These are phyloP conservation scores for Wickerhamomyces strasburgensis DNA, from an alignment of 805 yeast species.

Conservation along the genomic window DNA sequence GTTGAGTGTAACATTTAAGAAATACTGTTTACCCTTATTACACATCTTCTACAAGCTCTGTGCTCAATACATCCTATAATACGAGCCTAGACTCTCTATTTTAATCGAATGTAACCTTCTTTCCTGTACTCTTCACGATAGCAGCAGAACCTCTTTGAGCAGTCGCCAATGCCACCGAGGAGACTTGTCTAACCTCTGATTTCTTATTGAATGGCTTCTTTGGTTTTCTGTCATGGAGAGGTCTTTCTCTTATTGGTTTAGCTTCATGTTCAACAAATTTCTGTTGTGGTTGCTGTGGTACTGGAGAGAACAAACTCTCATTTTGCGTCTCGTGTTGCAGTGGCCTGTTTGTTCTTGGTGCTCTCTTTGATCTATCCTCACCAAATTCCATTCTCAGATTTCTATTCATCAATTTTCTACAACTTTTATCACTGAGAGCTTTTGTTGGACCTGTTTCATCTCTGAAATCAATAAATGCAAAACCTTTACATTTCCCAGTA, in stretches of 20 bases:
- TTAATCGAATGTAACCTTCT: constrained; percentile 46
- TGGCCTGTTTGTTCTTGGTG: constrained; percentile 22
- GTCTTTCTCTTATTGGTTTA: constrained; percentile 25
- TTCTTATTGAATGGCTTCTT: constrained; percentile 7
- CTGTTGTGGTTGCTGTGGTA: not conserved
- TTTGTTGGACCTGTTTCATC: constrained; percentile 76
- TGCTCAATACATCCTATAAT: no score
- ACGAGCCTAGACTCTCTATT: no score
- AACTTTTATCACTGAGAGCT: constrained; percentile 70
- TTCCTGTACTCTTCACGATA: constrained; percentile 86
- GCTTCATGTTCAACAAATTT: constrained; percentile 5
- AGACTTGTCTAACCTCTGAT: constrained; percentile 32
- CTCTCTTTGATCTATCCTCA: constrained; percentile 83
- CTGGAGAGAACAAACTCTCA: constrained; percentile 5
- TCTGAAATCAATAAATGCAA: constrained; percentile 84
- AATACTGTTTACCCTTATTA: no score
- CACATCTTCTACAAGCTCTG: no score
- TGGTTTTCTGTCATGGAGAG: constrained; percentile 5
- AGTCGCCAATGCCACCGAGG: constrained; percentile 81
- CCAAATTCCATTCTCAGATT: constrained; percentile 86
- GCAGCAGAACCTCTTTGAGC: constrained; percentile 90
- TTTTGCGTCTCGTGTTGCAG: constrained; percentile 24
- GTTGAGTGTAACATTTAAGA: no score
- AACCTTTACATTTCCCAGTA: constrained; percentile 93
- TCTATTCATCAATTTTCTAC: constrained; percentile 65